Base-by-base conservation (phyloP, 2,329 filamentous ascomycete genomes). In the Lachnellula cervina region DNA sequence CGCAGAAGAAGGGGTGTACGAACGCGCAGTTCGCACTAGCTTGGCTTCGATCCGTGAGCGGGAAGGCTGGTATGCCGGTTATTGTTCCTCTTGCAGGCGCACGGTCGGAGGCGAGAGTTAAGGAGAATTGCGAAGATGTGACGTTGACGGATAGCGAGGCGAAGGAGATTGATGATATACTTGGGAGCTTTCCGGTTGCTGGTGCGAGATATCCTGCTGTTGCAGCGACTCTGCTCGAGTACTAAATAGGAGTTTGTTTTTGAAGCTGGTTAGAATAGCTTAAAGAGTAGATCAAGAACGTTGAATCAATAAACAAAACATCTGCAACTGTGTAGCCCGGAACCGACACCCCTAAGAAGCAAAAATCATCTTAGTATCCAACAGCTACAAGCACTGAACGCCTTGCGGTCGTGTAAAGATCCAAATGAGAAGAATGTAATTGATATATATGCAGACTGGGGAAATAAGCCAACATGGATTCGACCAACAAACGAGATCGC, bases 1-100 rank as follows among this genome's bases (percentile, higher is more conserved):
- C 87, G 1, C 66, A 72, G 62, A 74, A 73, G 62, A 88, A 87
- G 72, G 76, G 77, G 0, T 79, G 76, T 64, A 86, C 81, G 0
- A 66, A 80, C 8, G 77, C 78, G 0, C 86, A 90, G 71, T 72
- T 90, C 34, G 86, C 85, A 6, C 17, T 65, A 19, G 37, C 49
- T 2, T 65, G 62, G 62, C 43, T 64, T 14, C 62, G 57, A 37
- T 37, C 21, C 4, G 34, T 42, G 2, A 58, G 52, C 28, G 54
- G 57, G 25, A 55, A 54, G 48, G 40, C 38, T 8, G 59, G 59
- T 4, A 54, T 51, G 45, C 56, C 59, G 7, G 56, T 52, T 11
- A 63, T 64, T 40, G 63, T 73, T 5, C 68, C 70, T 1, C 65
- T 72, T 32, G 62, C 67, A 0, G 70, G 70, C 2, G 68, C 68